Base-by-base conservation (phyloP, 352 stramenopile species). In the Pythium oligandrum region DNA sequence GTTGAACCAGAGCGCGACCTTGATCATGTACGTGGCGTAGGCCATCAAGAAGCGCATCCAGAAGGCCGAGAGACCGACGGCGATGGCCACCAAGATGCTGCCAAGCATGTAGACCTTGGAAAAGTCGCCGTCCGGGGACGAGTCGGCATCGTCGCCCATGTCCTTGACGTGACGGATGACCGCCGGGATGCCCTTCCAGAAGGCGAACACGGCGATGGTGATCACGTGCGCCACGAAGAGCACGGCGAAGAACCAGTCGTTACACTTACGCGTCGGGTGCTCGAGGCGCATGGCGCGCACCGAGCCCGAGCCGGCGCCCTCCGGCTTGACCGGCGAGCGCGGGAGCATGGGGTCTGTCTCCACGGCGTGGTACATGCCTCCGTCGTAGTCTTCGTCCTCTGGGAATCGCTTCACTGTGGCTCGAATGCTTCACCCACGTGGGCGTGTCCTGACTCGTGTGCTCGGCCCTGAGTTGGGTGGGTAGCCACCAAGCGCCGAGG, bases 1-100 rank as follows among this genome's bases (percentile, higher is more conserved):
- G 70, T 94, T 94, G 46, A 88, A 68, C 81, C 81, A 94, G 7
- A 94, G 66, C 31, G 83, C 82, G 33, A 94, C 77, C 50, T 66
- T 58, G 66, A 94, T 94, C 67, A 94, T 88, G 17, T 73, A 80
- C 30, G 59, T 62, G 3, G 83, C 81, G 61, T 87, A 88, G 30
- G 70, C 55, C 73, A 92, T 88, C 31, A 94, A 60, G 17, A 94
- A 59, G 55, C 79, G 75, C 63, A 94, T 87, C 83, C 83, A 94
- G 9, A 78, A 44, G 33, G 79, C 66, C 38, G 81, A 86, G n/a
- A 94, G 53, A 11, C 62, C 56, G 12, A 78, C 73, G 4, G 73
- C 77, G 26, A 81, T 55, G 40, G 54, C 70, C 51, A 83, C 77
- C 30, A 94, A 63, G 4, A 67, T 55, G 3, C 56, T 76, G 36